These are phyloP conservation scores for Blastobotrys raffinosifermentans DNA, from an alignment of 1,139 yeast genomes.

Conservation along the genomic window DNA sequence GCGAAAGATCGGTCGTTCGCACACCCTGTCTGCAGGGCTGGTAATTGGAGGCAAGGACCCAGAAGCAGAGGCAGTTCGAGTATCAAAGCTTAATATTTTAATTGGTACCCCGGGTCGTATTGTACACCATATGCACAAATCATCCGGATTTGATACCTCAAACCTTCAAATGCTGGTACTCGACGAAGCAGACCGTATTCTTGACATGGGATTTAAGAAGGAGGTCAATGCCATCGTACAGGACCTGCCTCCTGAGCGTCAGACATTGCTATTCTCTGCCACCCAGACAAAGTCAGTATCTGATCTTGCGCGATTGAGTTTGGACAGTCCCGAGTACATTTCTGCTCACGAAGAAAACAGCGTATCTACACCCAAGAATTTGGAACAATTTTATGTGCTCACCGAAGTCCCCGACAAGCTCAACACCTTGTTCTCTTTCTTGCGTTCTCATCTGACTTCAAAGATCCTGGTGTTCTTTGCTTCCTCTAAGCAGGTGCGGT, in stretches of 20 bases:
- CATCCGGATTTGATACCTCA: slow-evolving; percentile 74
- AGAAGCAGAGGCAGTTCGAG: slow-evolving; percentile 77
- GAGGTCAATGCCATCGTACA: slow-evolving; percentile 80
- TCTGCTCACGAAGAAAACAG: slow-evolving; percentile 46
- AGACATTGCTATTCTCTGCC: slow-evolving; percentile 78
- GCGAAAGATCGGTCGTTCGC: slow-evolving; percentile 73
- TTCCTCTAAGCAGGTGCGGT: slow-evolving; percentile 93
- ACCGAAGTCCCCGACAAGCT: slow-evolving; percentile 74
- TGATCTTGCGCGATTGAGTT: slow-evolving; percentile 83
- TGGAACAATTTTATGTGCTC: slow-evolving; percentile 76
- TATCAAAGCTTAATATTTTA: slow-evolving; percentile 74
- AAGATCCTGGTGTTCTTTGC: slow-evolving; percentile 87
- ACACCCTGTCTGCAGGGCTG: slow-evolving; percentile 83
- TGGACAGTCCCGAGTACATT: slow-evolving; percentile 69
- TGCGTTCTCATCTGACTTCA: slow-evolving; percentile 78
- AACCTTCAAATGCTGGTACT: slow-evolving; percentile 78
- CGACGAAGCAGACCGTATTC: slow-evolving; percentile 94
- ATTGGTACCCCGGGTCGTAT: slow-evolving; percentile 97
- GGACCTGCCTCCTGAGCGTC: slow-evolving; percentile 74
- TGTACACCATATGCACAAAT: slow-evolving; percentile 91
- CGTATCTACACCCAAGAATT: slow-evolving; percentile 68
- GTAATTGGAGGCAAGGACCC: slow-evolving; percentile 97
- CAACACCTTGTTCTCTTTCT: slow-evolving; percentile 81
- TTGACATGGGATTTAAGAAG: slow-evolving; percentile 94
- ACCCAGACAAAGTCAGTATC: slow-evolving; percentile 86